These are phyloP conservation scores for Entomortierella beljakovae DNA, from an alignment of 192 early-diverging fungal genomes.

Conservation along the genomic window DNA sequence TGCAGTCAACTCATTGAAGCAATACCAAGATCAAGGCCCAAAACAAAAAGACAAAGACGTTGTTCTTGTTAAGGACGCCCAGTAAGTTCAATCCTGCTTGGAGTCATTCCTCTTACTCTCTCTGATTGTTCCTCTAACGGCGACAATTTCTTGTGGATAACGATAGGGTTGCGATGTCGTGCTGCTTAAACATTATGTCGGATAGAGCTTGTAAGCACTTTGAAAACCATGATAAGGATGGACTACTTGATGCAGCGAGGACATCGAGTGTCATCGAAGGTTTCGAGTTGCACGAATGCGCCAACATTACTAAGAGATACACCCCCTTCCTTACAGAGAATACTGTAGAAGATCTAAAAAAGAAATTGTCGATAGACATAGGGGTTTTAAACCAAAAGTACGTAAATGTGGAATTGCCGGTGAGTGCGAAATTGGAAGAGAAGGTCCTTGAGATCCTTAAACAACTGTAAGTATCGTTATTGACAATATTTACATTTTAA, in stretches of 20 bases:
- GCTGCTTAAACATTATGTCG: conserved; percentile 29
- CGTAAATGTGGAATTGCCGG: neutral
- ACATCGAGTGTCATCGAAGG: conserved; percentile 20
- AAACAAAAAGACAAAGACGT: conserved; percentile 22
- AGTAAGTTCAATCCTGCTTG: conserved; percentile 22
- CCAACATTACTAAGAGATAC: conserved; percentile 16
- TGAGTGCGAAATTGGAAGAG: conserved; percentile 3
- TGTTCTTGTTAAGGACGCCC: conserved; percentile 19
- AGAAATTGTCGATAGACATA: conserved; percentile 18
- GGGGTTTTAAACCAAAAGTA: conserved; percentile 10
- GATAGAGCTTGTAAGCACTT: conserved; percentile 25
- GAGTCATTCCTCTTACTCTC: conserved; percentile 3
- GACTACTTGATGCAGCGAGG: conserved; percentile 17
- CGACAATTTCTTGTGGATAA: neutral
- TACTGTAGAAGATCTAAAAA: conserved; percentile 8
- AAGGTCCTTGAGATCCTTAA: conserved; percentile 11
- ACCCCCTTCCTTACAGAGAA: conserved; percentile 17
- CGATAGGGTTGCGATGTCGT: conserved; percentile 33
- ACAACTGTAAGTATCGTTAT: conserved; percentile 7
- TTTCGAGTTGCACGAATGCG: conserved; percentile 26
- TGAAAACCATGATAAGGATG: conserved; percentile 21
- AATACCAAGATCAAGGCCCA: conserved; percentile 14
- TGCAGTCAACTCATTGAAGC: conserved; percentile 13
- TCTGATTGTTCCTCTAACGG: no score
- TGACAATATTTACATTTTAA: neutral